These are phyloP conservation scores for Phyllostachys edulis DNA, from an alignment of 176 grass and related monocot genomes.

Conservation along the genomic window DNA sequence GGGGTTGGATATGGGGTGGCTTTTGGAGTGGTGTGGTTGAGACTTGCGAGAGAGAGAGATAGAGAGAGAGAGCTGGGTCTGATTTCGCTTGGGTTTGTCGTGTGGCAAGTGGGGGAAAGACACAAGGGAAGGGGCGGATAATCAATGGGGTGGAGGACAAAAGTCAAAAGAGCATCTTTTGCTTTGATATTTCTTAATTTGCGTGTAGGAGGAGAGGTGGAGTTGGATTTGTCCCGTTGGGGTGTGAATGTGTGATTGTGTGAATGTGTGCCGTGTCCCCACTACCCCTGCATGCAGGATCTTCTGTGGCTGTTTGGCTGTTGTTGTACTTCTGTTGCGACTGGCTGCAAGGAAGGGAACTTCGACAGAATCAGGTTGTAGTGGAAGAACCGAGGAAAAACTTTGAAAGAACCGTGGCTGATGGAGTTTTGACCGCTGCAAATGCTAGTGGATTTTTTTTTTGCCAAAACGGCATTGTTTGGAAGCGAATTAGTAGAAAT, in stretches of 20 bases:
- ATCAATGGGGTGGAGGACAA: background rate
- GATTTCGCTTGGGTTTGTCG: background rate
- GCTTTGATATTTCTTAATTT: background rate
- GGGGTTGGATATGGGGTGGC: too few species aligned
- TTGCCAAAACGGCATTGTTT: too few species aligned
- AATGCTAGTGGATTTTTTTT: too few species aligned
- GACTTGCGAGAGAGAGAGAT: background rate
- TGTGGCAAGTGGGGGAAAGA: background rate
- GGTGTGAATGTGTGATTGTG: too few species aligned
- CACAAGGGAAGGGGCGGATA: too few species aligned
- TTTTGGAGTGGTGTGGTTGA: background rate
- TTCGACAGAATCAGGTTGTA: too few species aligned
- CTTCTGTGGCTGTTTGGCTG: background rate
- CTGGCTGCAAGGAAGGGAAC: too few species aligned
- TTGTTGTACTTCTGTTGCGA: too few species aligned
- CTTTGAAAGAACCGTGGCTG: too few species aligned
- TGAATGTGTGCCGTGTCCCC: conserved; percentile 1
- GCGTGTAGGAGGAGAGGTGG: background rate
- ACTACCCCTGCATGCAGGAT: background rate
- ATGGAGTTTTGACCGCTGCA: too few species aligned
- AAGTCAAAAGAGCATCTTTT: conserved; percentile 30
- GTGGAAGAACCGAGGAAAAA: too few species aligned
- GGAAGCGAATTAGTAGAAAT: too few species aligned
- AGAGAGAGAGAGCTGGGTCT: background rate
- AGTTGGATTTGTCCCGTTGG: background rate